Evolutionary conservation across 768 basidiomycete genomes (phyloP).

Genomic region (Butyriboletus loyo): DNA sequence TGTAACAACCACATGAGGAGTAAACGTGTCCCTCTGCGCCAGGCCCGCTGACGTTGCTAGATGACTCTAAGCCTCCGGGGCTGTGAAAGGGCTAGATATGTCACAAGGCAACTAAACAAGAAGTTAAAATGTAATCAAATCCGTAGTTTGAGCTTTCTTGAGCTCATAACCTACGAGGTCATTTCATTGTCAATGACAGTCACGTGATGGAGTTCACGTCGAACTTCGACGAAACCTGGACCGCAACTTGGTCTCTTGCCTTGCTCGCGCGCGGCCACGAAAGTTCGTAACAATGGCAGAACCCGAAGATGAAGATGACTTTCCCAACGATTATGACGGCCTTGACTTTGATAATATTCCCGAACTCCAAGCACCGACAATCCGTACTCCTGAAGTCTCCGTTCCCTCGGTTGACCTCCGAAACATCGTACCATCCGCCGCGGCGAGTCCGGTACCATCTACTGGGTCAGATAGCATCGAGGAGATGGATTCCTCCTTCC

Average conservation of each 20-base stretch:
- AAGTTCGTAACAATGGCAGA: conserved; percentile 22
- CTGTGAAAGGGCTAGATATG: not conserved
- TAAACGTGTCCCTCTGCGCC: not conserved
- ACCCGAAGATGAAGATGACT: conserved; percentile 44
- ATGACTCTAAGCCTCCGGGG: not conserved
- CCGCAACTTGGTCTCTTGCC: no score
- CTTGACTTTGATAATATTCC: conserved; percentile 43
- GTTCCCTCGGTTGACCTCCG: not conserved
- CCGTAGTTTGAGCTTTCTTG: not conserved
- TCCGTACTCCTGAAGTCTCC: not conserved
- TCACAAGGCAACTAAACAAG: not conserved
- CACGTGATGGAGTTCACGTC: conserved; percentile 3
- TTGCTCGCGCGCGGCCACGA: not conserved
- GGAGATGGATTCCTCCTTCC: conserved; percentile 24
- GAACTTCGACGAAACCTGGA: no score
- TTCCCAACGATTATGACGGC: conserved; percentile 53
- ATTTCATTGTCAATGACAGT: not conserved
- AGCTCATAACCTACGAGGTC: no score
- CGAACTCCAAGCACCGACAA: conserved; percentile 23
- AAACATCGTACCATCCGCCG: not conserved
- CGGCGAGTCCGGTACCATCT: conserved; percentile 13
- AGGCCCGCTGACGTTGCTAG: not conserved
- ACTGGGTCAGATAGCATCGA: conserved; percentile 6
- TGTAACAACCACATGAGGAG: not conserved
- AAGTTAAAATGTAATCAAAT: not conserved